phyloP scores from a whole-genome alignment of 2,329 filamentous ascomycete genomes.

The Neodidymelliopsis sp. region DNA sequence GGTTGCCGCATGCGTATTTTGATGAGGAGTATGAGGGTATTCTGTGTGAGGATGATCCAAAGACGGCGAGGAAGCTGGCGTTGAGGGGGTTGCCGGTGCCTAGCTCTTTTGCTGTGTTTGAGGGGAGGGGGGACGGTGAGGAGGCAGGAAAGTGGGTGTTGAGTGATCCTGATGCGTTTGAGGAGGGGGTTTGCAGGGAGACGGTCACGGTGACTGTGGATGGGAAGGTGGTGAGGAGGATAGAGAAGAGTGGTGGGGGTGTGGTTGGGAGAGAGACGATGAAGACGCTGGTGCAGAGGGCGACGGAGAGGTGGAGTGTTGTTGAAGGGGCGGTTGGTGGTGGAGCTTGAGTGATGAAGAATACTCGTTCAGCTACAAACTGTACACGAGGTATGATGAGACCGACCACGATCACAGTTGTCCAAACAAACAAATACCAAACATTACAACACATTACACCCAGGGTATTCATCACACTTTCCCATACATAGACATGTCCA shows the following conservation, averaged over 20 bases:
- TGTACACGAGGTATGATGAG: too few species aligned
- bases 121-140: slow-evolving; percentile 48
- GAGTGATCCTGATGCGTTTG: slow-evolving; percentile 86
- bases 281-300: slow-evolving; percentile 64
- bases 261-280: slow-evolving; percentile 71
- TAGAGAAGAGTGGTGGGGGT: slow-evolving; percentile 86
- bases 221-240: slow-evolving; percentile 72
- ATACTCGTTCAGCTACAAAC: too few species aligned
- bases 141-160: slow-evolving; percentile 70
- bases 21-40: slow-evolving; percentile 82
- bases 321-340: slow-evolving; percentile 49
- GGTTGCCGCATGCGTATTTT: slow-evolving; percentile 80
- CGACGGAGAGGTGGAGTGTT: slow-evolving; percentile 70
- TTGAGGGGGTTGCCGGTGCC: slow-evolving; percentile 75
- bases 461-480: slow-evolving; percentile 16
- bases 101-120: slow-evolving; percentile 79
- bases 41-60: slow-evolving; percentile 71
- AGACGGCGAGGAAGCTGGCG: slow-evolving; percentile 63
- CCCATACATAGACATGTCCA: too few species aligned
- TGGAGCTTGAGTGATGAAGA: not conserved
- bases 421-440: not conserved
- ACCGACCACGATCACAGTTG: too few species aligned
- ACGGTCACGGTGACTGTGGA: slow-evolving; percentile 85
- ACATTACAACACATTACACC: slow-evolving; percentile 2
- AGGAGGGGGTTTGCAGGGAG: slow-evolving; percentile 86